phyloP scores from a whole-genome alignment of 257 asterid species.

The Scutellaria baicalensis region DNA sequence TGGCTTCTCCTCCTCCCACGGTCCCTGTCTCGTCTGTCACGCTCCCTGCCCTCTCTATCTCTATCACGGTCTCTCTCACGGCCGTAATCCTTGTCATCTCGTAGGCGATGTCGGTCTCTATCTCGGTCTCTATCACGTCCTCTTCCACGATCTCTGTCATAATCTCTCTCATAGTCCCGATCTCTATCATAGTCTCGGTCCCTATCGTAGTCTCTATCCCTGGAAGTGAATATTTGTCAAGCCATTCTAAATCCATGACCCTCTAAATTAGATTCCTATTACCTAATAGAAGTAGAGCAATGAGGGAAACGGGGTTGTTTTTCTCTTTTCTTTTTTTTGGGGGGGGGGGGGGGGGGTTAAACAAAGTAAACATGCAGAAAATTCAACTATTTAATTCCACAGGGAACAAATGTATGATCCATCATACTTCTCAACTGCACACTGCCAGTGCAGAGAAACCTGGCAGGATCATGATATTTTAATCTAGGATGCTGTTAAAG shows the following conservation, averaged over 20 bases:
- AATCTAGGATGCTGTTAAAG: conserved; percentile 66
- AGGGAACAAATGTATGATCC: conserved; percentile 47
- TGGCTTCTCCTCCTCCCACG: conserved; percentile 64
- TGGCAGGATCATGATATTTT: conserved; percentile 70
- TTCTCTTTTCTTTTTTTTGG: too few relatives aligned
- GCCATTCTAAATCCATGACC: background rate
- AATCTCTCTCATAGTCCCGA: conserved; percentile 39
- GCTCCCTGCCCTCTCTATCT: conserved; percentile 57
- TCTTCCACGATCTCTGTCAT: conserved; percentile 44
- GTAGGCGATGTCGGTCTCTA: conserved; percentile 56
- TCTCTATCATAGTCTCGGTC: conserved; percentile 63
- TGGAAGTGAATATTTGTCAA: conserved; percentile 6
- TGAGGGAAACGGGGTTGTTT: too few relatives aligned
- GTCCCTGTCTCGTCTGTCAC: conserved; percentile 75
- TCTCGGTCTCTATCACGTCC: conserved; percentile 53
- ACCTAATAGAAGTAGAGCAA: too few relatives aligned
- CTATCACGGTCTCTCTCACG: conserved; percentile 70
- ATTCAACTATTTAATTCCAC: background rate
- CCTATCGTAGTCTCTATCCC: conserved; percentile 57
- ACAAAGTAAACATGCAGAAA: conserved; percentile 3
- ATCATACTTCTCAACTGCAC: conserved; percentile 99
- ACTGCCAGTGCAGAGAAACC: conserved; percentile 99
- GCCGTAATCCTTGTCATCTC: conserved; percentile 72
- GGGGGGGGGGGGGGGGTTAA: background rate
- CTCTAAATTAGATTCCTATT: background rate